phyloP scores from a whole-genome alignment of 345 rosid genomes.

The Brassica nigra region DNA sequence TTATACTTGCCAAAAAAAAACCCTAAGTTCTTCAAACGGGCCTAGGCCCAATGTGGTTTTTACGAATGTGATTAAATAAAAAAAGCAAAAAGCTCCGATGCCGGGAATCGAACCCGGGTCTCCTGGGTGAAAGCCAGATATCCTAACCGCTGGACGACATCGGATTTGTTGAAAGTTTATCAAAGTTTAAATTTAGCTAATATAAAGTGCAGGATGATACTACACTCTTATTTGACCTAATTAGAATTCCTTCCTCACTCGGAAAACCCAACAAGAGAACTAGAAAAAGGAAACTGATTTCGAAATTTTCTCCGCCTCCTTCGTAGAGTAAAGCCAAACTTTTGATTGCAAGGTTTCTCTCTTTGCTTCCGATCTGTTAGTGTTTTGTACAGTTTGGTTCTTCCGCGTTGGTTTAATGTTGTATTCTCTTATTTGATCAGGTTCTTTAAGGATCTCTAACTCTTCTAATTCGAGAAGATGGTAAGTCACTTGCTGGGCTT shows the following conservation, averaged over 20 bases:
- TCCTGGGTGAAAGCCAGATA: conserved; percentile 82
- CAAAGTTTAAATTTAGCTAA: too few species aligned
- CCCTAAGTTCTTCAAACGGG: conserved; percentile 13
- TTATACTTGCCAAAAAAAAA: conserved; percentile 9
- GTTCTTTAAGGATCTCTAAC: conserved; percentile 8
- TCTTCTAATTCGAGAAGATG: conserved; percentile 29
- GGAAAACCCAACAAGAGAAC: background rate
- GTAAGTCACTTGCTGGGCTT: conserved; percentile 18
- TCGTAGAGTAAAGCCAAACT: background rate
- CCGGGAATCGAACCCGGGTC: conserved; percentile 97
- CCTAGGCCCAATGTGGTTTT: background rate
- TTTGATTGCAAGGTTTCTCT: conserved; percentile 1
- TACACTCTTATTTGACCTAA: conserved; percentile 20
- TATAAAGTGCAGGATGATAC: too few species aligned
- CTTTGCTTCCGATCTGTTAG: conserved; percentile 12
- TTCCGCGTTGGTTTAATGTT: background rate
- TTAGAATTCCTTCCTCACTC: background rate
- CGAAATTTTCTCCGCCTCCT: conserved; percentile 1
- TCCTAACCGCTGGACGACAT: conserved; percentile 99
- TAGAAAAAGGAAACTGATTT: conserved; percentile 16
- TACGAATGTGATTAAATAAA: too few species aligned
- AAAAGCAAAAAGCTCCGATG: conserved; percentile 51
- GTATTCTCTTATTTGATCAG: conserved; percentile 8
- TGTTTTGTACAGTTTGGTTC: conserved; percentile 12
- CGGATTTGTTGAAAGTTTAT: conserved; percentile 33